A percentile compares a stretch with the other conserved stretches of the same genome.
These are phyloP conservation scores for Sphagnurus paluster DNA, from an alignment of 1,284 basidiomycete species.

Conservation along the genomic window DNA sequence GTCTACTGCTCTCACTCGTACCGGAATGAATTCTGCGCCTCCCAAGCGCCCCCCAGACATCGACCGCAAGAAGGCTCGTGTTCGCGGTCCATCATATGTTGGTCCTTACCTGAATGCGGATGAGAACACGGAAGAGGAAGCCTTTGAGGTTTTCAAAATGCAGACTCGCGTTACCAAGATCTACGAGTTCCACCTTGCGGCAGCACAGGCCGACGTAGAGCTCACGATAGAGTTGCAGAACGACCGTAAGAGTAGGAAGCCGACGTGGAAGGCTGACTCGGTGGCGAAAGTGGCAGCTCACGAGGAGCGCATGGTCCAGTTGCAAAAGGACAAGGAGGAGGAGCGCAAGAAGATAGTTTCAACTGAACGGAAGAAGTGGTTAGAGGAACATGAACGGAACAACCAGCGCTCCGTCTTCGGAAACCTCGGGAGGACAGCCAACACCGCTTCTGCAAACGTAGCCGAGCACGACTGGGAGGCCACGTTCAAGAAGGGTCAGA, in stretches of 20 bases:
- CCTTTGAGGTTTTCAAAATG: slow-evolving; percentile 52
- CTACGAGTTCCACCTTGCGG: slow-evolving; percentile 52
- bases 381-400: slow-evolving; percentile 37
- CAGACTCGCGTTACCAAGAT: slow-evolving; percentile 52
- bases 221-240: slow-evolving; percentile 44
- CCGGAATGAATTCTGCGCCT: slow-evolving; percentile 14
- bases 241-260: slow-evolving; percentile 23
- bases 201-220: slow-evolving; percentile 46
- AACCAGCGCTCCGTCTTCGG: slow-evolving; percentile 14
- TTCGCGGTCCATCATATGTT: slow-evolving; percentile 36
- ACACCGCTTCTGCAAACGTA: slow-evolving; percentile 1
- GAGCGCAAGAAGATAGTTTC: slow-evolving; percentile 48
- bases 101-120: slow-evolving; percentile 42
- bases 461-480: slow-evolving; percentile 13
- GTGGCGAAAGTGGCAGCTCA: slow-evolving; percentile 41
- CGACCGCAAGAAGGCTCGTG: slow-evolving; percentile 19
- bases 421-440: slow-evolving; percentile 15
- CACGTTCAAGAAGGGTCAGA: slow-evolving; percentile 6
- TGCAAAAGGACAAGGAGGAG: slow-evolving; percentile 48
- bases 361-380: slow-evolving; percentile 41
- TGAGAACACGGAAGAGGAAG: slow-evolving; percentile 40
- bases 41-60: slow-evolving; percentile 24
- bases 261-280: slow-evolving; percentile 24
- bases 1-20: slow-evolving; percentile 8
- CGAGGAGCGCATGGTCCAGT: slow-evolving; percentile 43